Evolutionary conservation across 768 basidiomycete species (phyloP), one percentile per base, ranked within the genome.

Genomic region (Lactarius deliciosus): DNA sequence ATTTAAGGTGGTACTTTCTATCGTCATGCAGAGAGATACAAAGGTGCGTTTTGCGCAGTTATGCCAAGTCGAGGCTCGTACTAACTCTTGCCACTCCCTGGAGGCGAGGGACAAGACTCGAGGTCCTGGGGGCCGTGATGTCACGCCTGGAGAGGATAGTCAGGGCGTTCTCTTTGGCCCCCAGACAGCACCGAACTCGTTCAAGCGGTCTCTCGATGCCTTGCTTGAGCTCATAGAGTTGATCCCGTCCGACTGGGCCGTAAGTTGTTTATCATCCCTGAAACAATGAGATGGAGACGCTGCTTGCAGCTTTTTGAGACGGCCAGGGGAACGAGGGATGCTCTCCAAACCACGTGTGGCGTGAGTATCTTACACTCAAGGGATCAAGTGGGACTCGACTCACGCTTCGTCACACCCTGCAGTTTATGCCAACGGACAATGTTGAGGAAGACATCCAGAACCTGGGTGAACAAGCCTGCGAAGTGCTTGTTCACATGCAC

Each of bases 141-240:
- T 38, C 25, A 7, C 28, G 1, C 50, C 22, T 11, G 63, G 50
- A 3, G 36, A 15, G 47, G 7, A 40, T 54, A 57, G 40, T 2
- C 58, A 22, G 38, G 53, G 45, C 0, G 1, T 61, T 53, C 43
- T 55, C 50, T 65, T 61, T n/a, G 53, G 55, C 11, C 66, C 57
- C 34, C 53, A 9, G 30, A 68, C 47, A 8, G 57, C 66, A 43
- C 53, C 63, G n/a, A 60, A 68, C 30, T 53, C 63, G 7, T 56
- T 58, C n/a, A 50, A 64, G 13, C 28, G 28, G n/a, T 64, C 57
- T 30, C 22, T 68, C n/a, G 20, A 60, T 25, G 18, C 63, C 4
- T 34, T 68, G 30, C 28, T 53, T n/a, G 53, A 60, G 28, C 41
- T 68, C 15, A 64, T 64, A 40, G 53, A 64, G 18, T 2, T 64